Percentiles rank a stretch among this genome's conserved stretches.
Evolutionary conservation across 2,329 filamentous ascomycete genomes (phyloP).

Genomic region (Tolypocladium tundrense): DNA sequence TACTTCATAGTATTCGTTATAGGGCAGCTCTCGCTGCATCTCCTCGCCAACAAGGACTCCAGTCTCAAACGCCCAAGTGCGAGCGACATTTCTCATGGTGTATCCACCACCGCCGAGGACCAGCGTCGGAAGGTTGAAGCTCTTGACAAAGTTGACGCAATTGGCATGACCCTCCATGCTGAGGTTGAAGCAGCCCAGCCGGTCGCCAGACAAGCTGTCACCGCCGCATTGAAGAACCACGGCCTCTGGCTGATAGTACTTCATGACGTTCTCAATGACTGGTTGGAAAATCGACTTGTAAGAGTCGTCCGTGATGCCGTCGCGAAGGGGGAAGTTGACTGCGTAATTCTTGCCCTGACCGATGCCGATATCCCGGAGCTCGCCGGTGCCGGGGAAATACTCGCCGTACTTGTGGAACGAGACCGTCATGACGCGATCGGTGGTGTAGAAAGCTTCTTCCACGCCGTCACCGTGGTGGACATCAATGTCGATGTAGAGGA

Average conservation of each 20-base stretch:
- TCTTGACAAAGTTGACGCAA: slow-evolving; percentile 87
- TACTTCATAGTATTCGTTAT: slow-evolving; percentile 89
- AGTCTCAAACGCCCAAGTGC: slow-evolving; percentile 96
- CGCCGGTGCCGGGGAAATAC: slow-evolving; percentile 89
- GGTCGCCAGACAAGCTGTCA: slow-evolving; percentile 87
- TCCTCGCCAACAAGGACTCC: slow-evolving; percentile 76
- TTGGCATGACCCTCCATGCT: slow-evolving; percentile 94
- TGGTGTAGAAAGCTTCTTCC: slow-evolving; percentile 87
- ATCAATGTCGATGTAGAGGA: slow-evolving; percentile 96
- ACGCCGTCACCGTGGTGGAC: slow-evolving; percentile 91
- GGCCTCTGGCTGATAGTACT: slow-evolving; percentile 79
- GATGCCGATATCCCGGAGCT: slow-evolving; percentile 75
- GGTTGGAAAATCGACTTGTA: slow-evolving; percentile 88
- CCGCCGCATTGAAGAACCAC: slow-evolving; percentile 95
- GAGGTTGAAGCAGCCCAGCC: slow-evolving; percentile 92
- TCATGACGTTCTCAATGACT: slow-evolving; percentile 79
- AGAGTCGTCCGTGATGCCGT: slow-evolving; percentile 80
- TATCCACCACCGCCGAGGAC: slow-evolving; percentile 93
- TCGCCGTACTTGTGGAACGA: slow-evolving; percentile 96
- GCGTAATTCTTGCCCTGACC: slow-evolving; percentile 83
- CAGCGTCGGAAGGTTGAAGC: slow-evolving; percentile 74
- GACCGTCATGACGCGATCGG: slow-evolving; percentile 84
- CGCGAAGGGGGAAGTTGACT: slow-evolving; percentile 83
- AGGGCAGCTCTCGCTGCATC: slow-evolving; percentile 76
- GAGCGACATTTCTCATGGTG: slow-evolving; percentile 92